Evolutionary conservation across 345 rosid genomes (phyloP).

Genomic region (Citropsis articulata): DNA sequence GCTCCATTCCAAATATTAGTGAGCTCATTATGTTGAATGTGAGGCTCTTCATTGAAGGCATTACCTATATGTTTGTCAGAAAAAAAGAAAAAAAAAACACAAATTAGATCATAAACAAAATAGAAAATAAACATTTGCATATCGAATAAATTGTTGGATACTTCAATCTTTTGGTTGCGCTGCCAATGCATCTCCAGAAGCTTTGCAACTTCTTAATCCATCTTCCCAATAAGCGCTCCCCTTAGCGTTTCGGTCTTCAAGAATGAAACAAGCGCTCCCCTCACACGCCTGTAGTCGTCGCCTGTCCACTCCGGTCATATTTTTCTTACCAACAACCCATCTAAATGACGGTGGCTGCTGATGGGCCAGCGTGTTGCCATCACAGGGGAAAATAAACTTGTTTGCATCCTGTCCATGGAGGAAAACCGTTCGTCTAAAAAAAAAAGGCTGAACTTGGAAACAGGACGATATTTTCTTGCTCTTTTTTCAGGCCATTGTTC

Average conservation of each 20-base stretch:
- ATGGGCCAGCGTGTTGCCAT: conserved; percentile 22
- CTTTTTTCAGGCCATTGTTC: conserved; percentile 38
- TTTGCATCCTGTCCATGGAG: conserved; percentile 45
- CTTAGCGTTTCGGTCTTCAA: conserved; percentile 54
- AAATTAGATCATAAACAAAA: background rate
- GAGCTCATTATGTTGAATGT: conserved; percentile 54
- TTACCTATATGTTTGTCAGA: conserved; percentile 24
- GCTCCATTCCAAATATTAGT: conserved; percentile 41
- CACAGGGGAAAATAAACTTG: conserved; percentile 42
- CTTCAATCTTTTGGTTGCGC: conserved; percentile 41
- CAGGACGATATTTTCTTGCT: conserved; percentile 35
- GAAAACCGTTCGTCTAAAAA: conserved; percentile 40
- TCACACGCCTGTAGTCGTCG: conserved; percentile 42
- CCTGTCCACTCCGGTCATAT: conserved; percentile 34
- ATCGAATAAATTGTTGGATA: background rate
- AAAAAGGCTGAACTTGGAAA: conserved; percentile 48
- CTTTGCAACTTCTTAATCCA: conserved; percentile 45
- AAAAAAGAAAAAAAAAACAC: background rate
- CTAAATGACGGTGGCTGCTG: conserved; percentile 31
- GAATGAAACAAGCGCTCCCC: conserved; percentile 37
- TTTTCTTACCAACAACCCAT: conserved; percentile 31
- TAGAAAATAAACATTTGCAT: background rate
- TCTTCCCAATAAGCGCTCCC: conserved; percentile 36
- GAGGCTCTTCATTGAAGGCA: conserved; percentile 50
- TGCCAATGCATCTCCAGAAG: conserved; percentile 43